Conservation (phyloP, 116 monocot species). For the Thalassia testudinum region DNA sequence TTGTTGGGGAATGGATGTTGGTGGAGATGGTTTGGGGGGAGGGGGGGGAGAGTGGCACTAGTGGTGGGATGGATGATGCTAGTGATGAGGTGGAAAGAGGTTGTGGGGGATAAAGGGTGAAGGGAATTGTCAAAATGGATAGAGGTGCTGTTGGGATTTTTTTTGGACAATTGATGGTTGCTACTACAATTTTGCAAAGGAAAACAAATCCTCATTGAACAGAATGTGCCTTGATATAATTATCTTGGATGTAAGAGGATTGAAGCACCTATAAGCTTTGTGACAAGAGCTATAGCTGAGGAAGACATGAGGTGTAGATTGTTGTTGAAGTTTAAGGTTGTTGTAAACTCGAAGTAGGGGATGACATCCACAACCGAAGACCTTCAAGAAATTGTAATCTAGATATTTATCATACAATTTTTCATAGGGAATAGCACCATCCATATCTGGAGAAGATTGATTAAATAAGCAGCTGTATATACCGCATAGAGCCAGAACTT, state of each 20-base stretch:
- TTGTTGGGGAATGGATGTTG: not conserved
- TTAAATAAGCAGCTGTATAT: not conserved
- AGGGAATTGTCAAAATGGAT: not conserved
- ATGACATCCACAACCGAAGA: not conserved
- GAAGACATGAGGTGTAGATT: not conserved
- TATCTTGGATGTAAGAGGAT: not conserved
- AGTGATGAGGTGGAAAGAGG: not conserved
- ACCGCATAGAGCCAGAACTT: not conserved
- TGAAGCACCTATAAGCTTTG: not conserved
- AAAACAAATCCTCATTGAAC: not conserved
- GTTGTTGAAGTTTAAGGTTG: not conserved
- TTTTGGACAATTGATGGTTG: no score
- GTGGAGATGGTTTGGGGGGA: not conserved
- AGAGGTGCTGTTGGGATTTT: no score
- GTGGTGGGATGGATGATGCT: not conserved
- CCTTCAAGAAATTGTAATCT: not conserved
- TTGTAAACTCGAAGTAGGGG: not conserved
- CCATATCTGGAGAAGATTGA: not conserved
- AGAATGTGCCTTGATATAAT: not conserved
- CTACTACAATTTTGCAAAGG: not conserved
- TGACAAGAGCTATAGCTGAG: not conserved
- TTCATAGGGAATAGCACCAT: not conserved
- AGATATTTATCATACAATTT: not conserved
- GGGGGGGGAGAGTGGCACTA: not conserved
- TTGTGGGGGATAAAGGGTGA: not conserved